Conservation (phyloP, 371 early-diverging fungal species). For the Entomophthora muscae region DNA sequence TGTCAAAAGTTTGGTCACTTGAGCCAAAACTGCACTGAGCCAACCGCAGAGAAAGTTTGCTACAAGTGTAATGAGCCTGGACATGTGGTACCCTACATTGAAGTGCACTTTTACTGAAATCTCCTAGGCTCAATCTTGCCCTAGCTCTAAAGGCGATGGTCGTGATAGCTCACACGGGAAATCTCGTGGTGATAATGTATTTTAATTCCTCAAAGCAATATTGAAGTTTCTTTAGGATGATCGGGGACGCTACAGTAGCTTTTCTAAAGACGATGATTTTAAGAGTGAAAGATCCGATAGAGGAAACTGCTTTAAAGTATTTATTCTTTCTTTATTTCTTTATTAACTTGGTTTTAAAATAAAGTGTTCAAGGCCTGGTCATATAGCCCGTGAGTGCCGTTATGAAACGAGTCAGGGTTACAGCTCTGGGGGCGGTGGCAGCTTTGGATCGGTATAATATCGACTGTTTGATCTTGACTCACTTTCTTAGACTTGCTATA, state of each 20-base stretch:
- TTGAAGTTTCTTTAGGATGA: not conserved
- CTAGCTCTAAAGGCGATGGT: constrained; percentile 27
- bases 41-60: constrained; percentile 27
- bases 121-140: not conserved
- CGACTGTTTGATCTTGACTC: not conserved
- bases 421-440: constrained; percentile 25
- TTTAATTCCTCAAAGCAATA: not conserved
- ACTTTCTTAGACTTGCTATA: constrained; percentile 35
- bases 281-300: not conserved
- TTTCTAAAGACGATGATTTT: not conserved
- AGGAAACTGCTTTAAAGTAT: not conserved
- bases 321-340: not conserved
- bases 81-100: constrained; percentile 3
- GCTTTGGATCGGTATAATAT: constrained; percentile 28
- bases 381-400: constrained; percentile 26
- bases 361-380: constrained; percentile 35
- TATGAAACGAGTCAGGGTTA: constrained; percentile 30
- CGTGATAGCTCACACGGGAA: not conserved
- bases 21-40: constrained; percentile 22
- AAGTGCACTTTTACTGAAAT: too few relatives aligned
- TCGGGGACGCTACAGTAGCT: not conserved
- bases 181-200: not conserved
- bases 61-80: constrained; percentile 7
- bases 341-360: not conserved
- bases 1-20: constrained; percentile 33